Evolutionary conservation across 768 basidiomycete species (phyloP).

Genomic region (Strobilomyces echinocephalus): DNA sequence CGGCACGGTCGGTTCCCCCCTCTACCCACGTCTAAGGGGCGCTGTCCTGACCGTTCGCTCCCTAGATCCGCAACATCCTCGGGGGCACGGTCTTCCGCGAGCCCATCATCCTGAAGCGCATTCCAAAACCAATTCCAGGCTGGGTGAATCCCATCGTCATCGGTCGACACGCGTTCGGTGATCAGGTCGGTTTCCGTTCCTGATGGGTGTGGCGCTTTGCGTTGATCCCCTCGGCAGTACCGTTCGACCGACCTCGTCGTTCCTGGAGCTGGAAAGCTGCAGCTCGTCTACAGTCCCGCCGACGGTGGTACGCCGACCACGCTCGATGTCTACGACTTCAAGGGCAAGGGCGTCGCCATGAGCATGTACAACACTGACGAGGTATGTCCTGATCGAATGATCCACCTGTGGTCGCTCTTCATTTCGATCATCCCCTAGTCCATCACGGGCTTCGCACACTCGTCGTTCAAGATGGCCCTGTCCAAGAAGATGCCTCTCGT

Average conservation of each 20-base stretch:
- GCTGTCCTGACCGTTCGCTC: background rate
- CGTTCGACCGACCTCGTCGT: slow-evolving; percentile 91
- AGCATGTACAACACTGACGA: slow-evolving; percentile 99
- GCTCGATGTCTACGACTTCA: slow-evolving; percentile 91
- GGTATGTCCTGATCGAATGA: slow-evolving; percentile 34
- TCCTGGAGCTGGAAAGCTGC: slow-evolving; percentile 89
- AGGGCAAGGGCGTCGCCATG: slow-evolving; percentile 88
- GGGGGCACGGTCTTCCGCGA: slow-evolving; percentile 99
- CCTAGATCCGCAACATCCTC: slow-evolving; percentile 91
- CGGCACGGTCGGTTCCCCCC: slow-evolving; percentile 63
- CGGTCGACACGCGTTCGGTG: slow-evolving; percentile 96
- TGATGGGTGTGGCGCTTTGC: slow-evolving; percentile 4
- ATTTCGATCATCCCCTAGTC: slow-evolving; percentile 43
- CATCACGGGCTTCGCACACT: slow-evolving; percentile 92
- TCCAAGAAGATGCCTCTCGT: slow-evolving; percentile 73
- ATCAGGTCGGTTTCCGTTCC: slow-evolving; percentile 54
- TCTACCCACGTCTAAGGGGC: background rate
- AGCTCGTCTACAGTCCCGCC: slow-evolving; percentile 82
- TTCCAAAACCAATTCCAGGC: slow-evolving; percentile 92
- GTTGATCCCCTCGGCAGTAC: slow-evolving; percentile 49
- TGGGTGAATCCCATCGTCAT: slow-evolving; percentile 97
- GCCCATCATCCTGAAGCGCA: slow-evolving; percentile 86
- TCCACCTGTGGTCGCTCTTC: background rate
- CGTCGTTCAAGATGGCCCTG: slow-evolving; percentile 95
- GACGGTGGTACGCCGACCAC: slow-evolving; percentile 64